Percentiles rank a stretch among this genome's conserved stretches.
Conservation (phyloP, 345 rosid species). For the Passiflora organensis region DNA sequence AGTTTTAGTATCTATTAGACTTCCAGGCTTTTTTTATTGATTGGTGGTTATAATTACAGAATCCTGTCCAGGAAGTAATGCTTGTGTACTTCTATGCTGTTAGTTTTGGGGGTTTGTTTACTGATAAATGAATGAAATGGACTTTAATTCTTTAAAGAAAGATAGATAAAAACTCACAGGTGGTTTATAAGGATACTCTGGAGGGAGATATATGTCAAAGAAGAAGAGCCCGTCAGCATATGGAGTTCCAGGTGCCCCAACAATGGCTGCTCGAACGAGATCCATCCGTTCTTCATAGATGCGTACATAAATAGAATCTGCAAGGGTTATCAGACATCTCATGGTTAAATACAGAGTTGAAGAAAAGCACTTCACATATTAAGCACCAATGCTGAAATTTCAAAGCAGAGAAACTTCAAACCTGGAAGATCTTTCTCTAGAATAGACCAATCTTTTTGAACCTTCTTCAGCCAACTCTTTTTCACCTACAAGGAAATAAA, state of each 20-base stretch:
- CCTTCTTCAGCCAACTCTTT: slow-evolving; percentile 75
- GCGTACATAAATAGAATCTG: slow-evolving; percentile 83
- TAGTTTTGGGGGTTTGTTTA: too few relatives aligned
- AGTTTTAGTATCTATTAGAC: too few relatives aligned
- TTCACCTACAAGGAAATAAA: slow-evolving; percentile 41
- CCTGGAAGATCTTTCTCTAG: slow-evolving; percentile 77
- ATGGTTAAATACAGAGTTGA: neutral
- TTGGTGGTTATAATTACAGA: too few relatives aligned
- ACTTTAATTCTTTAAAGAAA: too few relatives aligned
- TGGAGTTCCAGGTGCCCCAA: slow-evolving; percentile 87
- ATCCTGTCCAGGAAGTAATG: too few relatives aligned
- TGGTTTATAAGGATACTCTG: slow-evolving; percentile 80
- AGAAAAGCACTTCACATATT: neutral
- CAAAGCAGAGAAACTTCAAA: slow-evolving; percentile 24
- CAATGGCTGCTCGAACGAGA: slow-evolving; percentile 72
- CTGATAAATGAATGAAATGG: slow-evolving; percentile 2
- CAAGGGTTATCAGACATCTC: slow-evolving; percentile 6
- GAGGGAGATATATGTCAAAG: slow-evolving; percentile 79
- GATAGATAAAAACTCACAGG: slow-evolving; percentile 58
- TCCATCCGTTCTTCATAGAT: slow-evolving; percentile 81
- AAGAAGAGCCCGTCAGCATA: slow-evolving; percentile 92
- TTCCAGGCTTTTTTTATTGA: too few relatives aligned
- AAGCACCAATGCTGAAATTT: neutral
- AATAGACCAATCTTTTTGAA: slow-evolving; percentile 86
- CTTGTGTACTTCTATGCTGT: too few relatives aligned